A percentile compares a stretch with the other conserved stretches of the same genome.
Evolutionary conservation across 2,329 filamentous ascomycete species (phyloP).

Genomic region (Botrytis tulipae): DNA sequence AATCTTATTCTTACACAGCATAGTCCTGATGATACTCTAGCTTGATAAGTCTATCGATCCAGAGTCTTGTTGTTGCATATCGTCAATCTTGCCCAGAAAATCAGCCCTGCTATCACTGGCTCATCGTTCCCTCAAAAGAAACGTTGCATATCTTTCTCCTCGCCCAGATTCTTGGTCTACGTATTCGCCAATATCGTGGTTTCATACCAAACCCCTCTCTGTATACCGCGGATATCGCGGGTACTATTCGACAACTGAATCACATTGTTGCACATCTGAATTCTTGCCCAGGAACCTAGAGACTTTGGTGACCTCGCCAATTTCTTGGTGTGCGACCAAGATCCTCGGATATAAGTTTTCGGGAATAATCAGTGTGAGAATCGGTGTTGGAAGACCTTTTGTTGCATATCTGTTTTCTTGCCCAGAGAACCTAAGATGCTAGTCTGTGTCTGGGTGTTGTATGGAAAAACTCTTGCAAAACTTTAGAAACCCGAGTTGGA

Average conservation of each 20-base stretch:
- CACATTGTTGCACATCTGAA: background rate
- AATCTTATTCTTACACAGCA: background rate
- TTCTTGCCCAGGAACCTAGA: background rate
- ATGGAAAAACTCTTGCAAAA: background rate
- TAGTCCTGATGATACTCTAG: background rate
- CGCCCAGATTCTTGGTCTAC: background rate
- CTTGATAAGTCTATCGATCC: background rate
- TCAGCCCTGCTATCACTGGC: background rate
- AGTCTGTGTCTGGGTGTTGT: background rate
- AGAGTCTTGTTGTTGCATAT: background rate
- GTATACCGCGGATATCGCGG: background rate
- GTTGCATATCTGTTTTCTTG: background rate
- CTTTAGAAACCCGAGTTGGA: background rate
- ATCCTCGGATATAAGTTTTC: background rate
- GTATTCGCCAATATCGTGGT: background rate
- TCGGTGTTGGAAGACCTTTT: background rate
- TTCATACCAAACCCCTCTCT: background rate
- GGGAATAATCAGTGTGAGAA: background rate
- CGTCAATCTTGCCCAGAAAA: background rate
- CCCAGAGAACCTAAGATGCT: background rate
- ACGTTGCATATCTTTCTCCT: background rate
- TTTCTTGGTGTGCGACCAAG: background rate
- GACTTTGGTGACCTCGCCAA: background rate
- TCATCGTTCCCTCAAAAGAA: background rate
- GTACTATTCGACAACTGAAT: background rate